A percentile compares a stretch with the other conserved stretches of the same genome.
Conservation (phyloP, 805 yeast species). For the Blastobotrys terrestris region DNA sequence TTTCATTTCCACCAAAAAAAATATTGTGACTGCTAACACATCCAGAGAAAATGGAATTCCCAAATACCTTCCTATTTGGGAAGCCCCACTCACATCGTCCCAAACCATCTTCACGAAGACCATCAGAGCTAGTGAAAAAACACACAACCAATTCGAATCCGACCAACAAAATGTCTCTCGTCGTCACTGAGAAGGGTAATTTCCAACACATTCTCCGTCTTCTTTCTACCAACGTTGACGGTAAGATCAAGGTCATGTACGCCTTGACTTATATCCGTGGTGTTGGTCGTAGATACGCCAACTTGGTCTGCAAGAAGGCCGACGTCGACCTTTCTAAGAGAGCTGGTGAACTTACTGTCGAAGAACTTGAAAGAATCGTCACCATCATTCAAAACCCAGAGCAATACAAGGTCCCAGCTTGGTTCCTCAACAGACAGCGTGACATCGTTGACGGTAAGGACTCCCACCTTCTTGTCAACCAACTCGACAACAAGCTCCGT, state of each 20-base stretch:
- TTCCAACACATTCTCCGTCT: slow-evolving; percentile 99
- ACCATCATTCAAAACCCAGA: slow-evolving; percentile 99
- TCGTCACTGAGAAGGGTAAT: slow-evolving; percentile 97
- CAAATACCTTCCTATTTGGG: background rate
- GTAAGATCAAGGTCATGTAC: slow-evolving; percentile 99
- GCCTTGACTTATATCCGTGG: slow-evolving; percentile 99
- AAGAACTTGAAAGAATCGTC: slow-evolving; percentile 99
- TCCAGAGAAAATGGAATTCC: background rate
- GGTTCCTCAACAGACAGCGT: slow-evolving; percentile 99
- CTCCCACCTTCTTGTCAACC: slow-evolving; percentile 98
- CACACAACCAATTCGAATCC: background rate
- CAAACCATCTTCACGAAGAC: background rate
- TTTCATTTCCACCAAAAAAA: too few species aligned
- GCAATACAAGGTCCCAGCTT: slow-evolving; percentile 98
- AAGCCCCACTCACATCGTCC: background rate
- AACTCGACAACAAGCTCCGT: slow-evolving; percentile 98
- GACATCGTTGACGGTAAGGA: slow-evolving; percentile 98
- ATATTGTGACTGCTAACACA: background rate
- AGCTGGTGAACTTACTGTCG: slow-evolving; percentile 99
- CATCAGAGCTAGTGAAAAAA: background rate
- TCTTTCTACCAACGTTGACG: slow-evolving; percentile 99
- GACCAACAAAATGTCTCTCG: slow-evolving; percentile 76
- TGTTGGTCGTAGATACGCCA: slow-evolving; percentile 99
- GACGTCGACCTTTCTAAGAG: slow-evolving; percentile 97
- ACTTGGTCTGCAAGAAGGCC: slow-evolving; percentile 99